Evolutionary conservation across 108 stramenopile genomes (phyloP), one percentile per base, ranked within the genome.

Genomic region (Seminavis robusta): DNA sequence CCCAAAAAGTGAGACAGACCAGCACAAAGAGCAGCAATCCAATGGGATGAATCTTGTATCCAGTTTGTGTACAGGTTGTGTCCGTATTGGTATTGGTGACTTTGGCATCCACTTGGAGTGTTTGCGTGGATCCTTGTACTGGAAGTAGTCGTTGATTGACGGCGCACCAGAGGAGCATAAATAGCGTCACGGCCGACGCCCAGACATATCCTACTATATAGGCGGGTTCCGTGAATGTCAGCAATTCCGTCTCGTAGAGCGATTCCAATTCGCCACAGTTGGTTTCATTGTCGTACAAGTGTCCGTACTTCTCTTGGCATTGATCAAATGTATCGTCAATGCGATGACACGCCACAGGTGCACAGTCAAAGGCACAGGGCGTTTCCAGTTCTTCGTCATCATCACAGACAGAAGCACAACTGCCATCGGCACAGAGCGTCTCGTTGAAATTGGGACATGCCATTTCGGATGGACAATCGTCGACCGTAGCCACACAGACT

Each of bases 351-450:
- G 71, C 74, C 26, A 63, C 31, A 20, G 55, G 55, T 2, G 39
- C 33, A 38, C 53, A 55, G 11, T 34, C 23, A 20, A 4, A 24
- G 15, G 40, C 19, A 34, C 61, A 68, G 5, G 66, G 65, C 27
- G 26, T 51, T 8, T 30, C 10, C 10, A 39, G 25, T 10, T 1
- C 44, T 16, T 33, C 20, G 20, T 55, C 28, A 28, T 21, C 52
- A 25, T 21, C 28, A 19, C 45, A 59, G 36, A 3, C 30, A 16
- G 21, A 51, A 29, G 63, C 67, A 55, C 80, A 83, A 0, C 56
- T 73, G 36, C 82, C 82, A 47, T 80, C 82, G 33, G 13, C 39
- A 58, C 81, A 82, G 6, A 78, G 59, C 43, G 33, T 61, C 23
- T 30, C 39, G 5, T 34, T 42, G n/a, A n/a, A n/a, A 17, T 20